These are phyloP conservation scores for Amaranthus hypochondriacus DNA, from an alignment of 148 eudicot genomes.

Conservation along the genomic window DNA sequence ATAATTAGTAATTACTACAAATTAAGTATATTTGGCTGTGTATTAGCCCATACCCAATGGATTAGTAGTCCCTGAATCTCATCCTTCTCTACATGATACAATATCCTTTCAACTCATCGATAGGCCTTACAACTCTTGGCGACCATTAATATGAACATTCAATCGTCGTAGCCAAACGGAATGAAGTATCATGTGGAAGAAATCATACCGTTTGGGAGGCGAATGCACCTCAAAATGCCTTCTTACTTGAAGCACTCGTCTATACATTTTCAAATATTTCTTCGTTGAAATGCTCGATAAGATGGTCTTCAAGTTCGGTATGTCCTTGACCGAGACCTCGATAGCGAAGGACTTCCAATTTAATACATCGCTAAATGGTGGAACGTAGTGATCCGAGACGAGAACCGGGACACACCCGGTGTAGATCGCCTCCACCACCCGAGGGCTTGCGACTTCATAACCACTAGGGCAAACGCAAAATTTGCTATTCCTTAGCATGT, in stretches of 20 bases:
- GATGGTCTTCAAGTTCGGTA: constrained; percentile 59
- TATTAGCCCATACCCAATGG: too few relatives aligned
- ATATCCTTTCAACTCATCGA: neutral
- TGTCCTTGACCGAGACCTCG: constrained; percentile 45
- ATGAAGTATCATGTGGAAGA: constrained; percentile 82
- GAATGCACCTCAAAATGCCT: constrained; percentile 66
- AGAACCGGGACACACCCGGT: constrained; percentile 83
- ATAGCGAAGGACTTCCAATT: constrained; percentile 76
- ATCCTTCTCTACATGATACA: neutral
- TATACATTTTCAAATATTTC: constrained; percentile 58
- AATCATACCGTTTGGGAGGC: constrained; percentile 61
- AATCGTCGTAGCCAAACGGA: constrained; percentile 82
- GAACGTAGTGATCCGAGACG: constrained; percentile 53
- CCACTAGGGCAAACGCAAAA: constrained; percentile 85
- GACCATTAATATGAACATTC: constrained; percentile 37
- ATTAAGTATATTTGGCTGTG: too few relatives aligned
- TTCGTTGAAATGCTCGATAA: constrained; percentile 41
- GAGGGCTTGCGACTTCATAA: constrained; percentile 81
- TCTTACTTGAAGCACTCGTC: constrained; percentile 47
- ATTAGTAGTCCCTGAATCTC: too few relatives aligned
- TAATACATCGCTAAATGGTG: constrained; percentile 70
- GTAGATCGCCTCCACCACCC: constrained; percentile 72
- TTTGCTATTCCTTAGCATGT: constrained; percentile 57
- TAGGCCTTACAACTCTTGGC: constrained; percentile 16
- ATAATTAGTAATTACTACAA: too few relatives aligned